Evolutionary conservation across 2,329 filamentous ascomycete species (phyloP), one percentile per base, ranked within the genome.

Genomic region (Calonectria naviculata): DNA sequence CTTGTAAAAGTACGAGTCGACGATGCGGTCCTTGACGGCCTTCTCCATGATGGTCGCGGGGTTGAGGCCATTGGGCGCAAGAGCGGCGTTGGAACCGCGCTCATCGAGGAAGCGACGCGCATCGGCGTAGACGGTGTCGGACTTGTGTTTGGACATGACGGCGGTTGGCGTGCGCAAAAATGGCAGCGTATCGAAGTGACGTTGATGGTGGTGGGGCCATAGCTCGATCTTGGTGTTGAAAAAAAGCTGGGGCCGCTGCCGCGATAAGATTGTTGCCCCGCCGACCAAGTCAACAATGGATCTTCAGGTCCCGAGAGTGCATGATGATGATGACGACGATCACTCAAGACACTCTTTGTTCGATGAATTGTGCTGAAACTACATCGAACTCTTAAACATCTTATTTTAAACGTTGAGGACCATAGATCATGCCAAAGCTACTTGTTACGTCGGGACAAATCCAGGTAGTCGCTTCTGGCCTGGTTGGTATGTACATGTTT

Each of bases 1-100:
- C 84, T 98, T 98, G 93, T 95, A 99, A 87, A 98, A 99, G 85
- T 98, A 97, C 65, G 92, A 94, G 80, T 98, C 95, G 76, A 95
- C 92, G 83, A 99, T 98, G 81, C 97, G 95, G 84, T 99, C 97
- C 80, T 94, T 94, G 75, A 98, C 95, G 46, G 95, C 93, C 83
- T 97, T 98, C 84, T 98, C 96, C 89, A 98, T 94, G 71, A 98
- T 94, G 5, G 94, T 95, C n/a, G 95, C 94, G 1, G 96, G 96
- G 85, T 98, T 98, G 80, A 97, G 93, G 71, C 95, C 95, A 81
- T 96, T 93, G 70, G 91, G 95, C 73, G 97, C 92, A 26, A 97
- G 90, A 41, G 91, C 84, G 54, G 92, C 94, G 15, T 86, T 88
- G 81, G 94, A 94, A 81, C 96, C 96, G 77, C 96, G 94, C 85